These are phyloP conservation scores for Cardamine resedifolia DNA, from an alignment of 345 rosid species.

Conservation along the genomic window DNA sequence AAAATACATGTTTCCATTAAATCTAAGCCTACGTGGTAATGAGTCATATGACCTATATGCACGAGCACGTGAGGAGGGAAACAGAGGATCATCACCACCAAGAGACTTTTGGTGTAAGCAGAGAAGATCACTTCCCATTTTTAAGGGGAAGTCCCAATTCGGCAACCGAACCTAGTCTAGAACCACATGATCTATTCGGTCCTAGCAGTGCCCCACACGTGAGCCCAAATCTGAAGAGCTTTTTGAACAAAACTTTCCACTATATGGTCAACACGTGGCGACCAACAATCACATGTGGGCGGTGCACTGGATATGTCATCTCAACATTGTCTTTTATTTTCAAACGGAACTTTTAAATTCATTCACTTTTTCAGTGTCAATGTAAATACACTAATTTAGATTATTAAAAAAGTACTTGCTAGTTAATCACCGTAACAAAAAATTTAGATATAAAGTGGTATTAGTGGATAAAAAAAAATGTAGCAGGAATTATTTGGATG, in stretches of 20 bases:
- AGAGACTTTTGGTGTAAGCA: neutral
- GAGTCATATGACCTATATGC: conserved; percentile 10
- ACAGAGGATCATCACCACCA: neutral
- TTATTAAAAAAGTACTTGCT: neutral
- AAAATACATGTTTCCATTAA: neutral
- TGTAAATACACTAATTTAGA: neutral
- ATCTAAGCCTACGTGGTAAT: conserved; percentile 4
- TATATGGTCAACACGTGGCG: conserved; percentile 28
- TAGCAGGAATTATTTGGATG: neutral
- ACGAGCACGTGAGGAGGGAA: conserved; percentile 5
- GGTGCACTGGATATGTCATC: conserved; percentile 35
- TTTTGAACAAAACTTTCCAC: neutral
- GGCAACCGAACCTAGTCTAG: conserved; percentile 19
- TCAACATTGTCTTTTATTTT: neutral
- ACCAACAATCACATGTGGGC: conserved; percentile 46
- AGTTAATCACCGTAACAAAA: neutral
- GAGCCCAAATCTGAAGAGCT: conserved; percentile 2
- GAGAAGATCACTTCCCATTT: neutral
- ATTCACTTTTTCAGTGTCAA: neutral
- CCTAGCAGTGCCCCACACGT: neutral
- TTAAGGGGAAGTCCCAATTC: neutral
- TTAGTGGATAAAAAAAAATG: neutral
- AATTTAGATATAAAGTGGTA: neutral
- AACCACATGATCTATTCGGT: conserved; percentile 15
- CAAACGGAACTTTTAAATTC: neutral